phyloP scores from a whole-genome alignment of 2,329 filamentous ascomycete genomes.

The Ophiostoma populinum region DNA sequence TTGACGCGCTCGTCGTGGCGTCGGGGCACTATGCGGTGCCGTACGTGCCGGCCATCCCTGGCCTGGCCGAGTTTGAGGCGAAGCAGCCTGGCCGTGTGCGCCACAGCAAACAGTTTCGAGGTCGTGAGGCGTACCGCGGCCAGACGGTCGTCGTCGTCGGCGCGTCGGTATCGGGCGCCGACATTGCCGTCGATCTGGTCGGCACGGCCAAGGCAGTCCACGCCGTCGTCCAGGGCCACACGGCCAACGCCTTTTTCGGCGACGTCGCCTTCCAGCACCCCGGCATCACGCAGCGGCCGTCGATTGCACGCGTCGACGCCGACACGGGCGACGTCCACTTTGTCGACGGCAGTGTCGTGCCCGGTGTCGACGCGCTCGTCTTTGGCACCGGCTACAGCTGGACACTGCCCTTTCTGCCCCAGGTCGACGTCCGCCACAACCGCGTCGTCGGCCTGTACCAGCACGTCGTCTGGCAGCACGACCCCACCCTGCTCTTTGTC shows the following conservation, averaged over 20 bases:
- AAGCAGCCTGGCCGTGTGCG: constrained; percentile 34
- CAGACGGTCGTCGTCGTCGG: constrained; percentile 36
- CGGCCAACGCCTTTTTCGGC: constrained; percentile 11
- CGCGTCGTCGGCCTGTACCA: constrained; percentile 38
- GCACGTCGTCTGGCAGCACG: constrained; percentile 36
- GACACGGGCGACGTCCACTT: constrained; percentile 38
- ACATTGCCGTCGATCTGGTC: constrained; percentile 22
- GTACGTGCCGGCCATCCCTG: constrained; percentile 40
- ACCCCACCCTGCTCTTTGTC: constrained; percentile 38
- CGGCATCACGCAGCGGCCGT: constrained; percentile 9
- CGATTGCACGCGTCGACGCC: constrained; percentile 26
- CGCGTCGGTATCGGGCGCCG: constrained; percentile 26
- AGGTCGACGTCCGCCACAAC: constrained; percentile 35
- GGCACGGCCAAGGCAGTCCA: background rate
- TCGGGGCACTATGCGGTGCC: constrained; percentile 50
- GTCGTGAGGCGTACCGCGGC: background rate
- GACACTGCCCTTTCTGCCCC: constrained; percentile 48
- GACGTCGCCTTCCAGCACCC: constrained; percentile 23
- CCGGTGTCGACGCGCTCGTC: constrained; percentile 39
- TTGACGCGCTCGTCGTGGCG: constrained; percentile 45
- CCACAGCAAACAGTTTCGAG: constrained; percentile 58
- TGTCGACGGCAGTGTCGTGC: constrained; percentile 37
- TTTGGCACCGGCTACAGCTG: constrained; percentile 61
- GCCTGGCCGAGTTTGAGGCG: constrained; percentile 38
- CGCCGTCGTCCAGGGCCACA: constrained; percentile 2